Evolutionary conservation across 2,329 filamentous ascomycete species (phyloP).

Genomic region (Clonostachys chloroleuca): DNA sequence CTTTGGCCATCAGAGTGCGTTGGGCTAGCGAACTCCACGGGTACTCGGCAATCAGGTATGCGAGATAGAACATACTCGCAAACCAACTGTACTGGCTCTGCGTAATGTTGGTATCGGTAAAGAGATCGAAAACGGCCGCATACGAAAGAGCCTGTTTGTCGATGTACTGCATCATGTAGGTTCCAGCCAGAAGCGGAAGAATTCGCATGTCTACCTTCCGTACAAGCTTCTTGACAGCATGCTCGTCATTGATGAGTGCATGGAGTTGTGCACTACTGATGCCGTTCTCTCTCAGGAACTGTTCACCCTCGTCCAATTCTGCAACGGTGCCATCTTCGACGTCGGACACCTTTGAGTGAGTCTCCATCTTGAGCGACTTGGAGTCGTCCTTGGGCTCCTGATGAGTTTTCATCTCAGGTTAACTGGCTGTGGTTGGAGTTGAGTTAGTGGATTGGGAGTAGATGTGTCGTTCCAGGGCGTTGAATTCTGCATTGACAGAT

Average conservation of each 20-base stretch:
- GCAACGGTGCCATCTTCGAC: background rate
- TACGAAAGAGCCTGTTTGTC: slow-evolving; percentile 52
- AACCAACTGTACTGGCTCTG: slow-evolving; percentile 46
- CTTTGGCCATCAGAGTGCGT: slow-evolving; percentile 25
- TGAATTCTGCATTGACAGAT: no score
- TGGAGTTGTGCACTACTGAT: slow-evolving; percentile 34
- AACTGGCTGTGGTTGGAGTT: no score
- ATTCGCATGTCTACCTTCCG: slow-evolving; percentile 44
- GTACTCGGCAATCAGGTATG: slow-evolving; percentile 34
- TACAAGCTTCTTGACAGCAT: slow-evolving; percentile 18
- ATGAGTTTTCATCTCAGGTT: no score
- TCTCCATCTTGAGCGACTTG: background rate
- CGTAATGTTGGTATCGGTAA: slow-evolving; percentile 40
- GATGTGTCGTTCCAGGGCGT: no score
- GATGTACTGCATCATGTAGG: slow-evolving; percentile 48
- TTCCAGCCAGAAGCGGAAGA: slow-evolving; percentile 45
- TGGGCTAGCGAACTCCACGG: slow-evolving; percentile 26
- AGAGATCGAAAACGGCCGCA: slow-evolving; percentile 50
- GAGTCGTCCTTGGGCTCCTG: no score
- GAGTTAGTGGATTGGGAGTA: no score
- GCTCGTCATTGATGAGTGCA: slow-evolving; percentile 35
- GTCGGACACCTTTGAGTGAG: background rate
- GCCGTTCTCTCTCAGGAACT: slow-evolving; percentile 43
- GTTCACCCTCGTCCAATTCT: slow-evolving; percentile 41
- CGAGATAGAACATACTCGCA: slow-evolving; percentile 53